Evolutionary conservation across 441 rosid species (phyloP).

Genomic region (Adansonia madagascariensis): DNA sequence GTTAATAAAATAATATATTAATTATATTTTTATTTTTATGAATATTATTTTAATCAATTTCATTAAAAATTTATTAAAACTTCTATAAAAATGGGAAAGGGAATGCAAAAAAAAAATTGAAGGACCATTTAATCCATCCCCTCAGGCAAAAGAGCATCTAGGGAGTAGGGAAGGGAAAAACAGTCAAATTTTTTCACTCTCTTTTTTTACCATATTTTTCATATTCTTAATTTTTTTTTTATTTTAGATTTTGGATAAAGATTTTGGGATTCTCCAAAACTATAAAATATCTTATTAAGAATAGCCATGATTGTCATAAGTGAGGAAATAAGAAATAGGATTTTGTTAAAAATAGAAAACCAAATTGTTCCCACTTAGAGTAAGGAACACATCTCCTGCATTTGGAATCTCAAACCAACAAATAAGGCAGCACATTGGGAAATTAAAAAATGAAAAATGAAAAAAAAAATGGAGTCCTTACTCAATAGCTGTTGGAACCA

Average conservation of each 20-base stretch:
- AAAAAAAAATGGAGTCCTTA: not conserved
- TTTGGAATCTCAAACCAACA: slow-evolving; percentile 51
- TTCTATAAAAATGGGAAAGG: too few species aligned
- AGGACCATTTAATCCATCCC: too few species aligned
- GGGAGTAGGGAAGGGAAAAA: not conserved
- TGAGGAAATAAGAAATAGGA: not conserved
- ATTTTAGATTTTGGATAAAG: too few species aligned
- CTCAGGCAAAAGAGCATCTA: not conserved
- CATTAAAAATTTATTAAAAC: too few species aligned
- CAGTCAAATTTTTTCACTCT: not conserved
- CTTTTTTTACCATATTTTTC: not conserved
- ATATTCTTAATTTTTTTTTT: too few species aligned
- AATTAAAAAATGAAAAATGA: too few species aligned
- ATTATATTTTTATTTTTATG: too few species aligned
- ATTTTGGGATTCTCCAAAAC: slow-evolving; percentile 16
- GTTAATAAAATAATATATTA: too few species aligned
- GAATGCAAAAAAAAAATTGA: too few species aligned
- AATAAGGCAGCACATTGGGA: slow-evolving; percentile 10
- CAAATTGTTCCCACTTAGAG: slow-evolving; percentile 40
- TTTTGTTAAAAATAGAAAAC: slow-evolving; percentile 23
- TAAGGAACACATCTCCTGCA: slow-evolving; percentile 51
- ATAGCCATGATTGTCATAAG: not conserved
- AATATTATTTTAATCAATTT: too few species aligned
- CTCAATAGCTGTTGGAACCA: slow-evolving; percentile 22
- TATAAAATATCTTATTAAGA: not conserved